These are phyloP conservation scores for Fagopyrum esculentum DNA, from an alignment of 148 eudicot species.

Conservation along the genomic window DNA sequence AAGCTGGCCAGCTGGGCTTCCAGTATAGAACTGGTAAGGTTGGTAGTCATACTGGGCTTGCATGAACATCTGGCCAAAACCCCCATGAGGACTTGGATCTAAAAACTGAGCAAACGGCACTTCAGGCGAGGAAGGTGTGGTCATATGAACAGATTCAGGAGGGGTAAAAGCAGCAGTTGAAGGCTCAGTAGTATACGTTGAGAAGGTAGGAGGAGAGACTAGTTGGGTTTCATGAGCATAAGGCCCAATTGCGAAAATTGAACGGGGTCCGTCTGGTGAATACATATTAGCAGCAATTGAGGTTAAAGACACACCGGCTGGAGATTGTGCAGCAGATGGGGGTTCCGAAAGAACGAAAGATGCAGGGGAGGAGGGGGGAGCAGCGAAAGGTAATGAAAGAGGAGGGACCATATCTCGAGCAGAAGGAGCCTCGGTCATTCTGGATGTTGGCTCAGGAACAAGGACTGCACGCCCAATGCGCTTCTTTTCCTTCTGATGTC, in stretches of 20 bases:
- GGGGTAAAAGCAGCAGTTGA: conserved; percentile 62
- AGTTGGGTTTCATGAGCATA: conserved; percentile 66
- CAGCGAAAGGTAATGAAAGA: conserved; percentile 50
- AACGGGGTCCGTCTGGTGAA: conserved; percentile 81
- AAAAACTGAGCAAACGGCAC: conserved; percentile 58
- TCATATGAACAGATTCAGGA: conserved; percentile 45
- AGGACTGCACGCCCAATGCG: conserved; percentile 66
- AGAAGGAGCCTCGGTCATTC: conserved; percentile 22
- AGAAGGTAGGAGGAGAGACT: conserved; percentile 63
- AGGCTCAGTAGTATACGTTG: conserved; percentile 53
- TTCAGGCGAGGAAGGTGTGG: conserved; percentile 65
- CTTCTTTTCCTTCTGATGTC: conserved; percentile 53
- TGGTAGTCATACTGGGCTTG: conserved; percentile 69
- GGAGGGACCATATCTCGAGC: conserved; percentile 34
- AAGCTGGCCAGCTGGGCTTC: conserved; percentile 78
- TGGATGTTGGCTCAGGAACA: conserved; percentile 58
- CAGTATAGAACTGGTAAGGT: conserved; percentile 72
- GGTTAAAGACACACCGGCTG: conserved; percentile 50
- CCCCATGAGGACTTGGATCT: conserved; percentile 49
- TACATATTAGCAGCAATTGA: conserved; percentile 56
- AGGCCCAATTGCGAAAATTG: conserved; percentile 78
- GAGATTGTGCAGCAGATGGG: conserved; percentile 76
- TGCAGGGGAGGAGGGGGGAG: conserved; percentile 98
- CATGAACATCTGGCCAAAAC: conserved; percentile 36
- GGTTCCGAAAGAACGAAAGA: conserved; percentile 90